These are phyloP conservation scores for Scopulariopsis brevicaulis DNA, from an alignment of 2,329 filamentous ascomycete species.

Conservation along the genomic window DNA sequence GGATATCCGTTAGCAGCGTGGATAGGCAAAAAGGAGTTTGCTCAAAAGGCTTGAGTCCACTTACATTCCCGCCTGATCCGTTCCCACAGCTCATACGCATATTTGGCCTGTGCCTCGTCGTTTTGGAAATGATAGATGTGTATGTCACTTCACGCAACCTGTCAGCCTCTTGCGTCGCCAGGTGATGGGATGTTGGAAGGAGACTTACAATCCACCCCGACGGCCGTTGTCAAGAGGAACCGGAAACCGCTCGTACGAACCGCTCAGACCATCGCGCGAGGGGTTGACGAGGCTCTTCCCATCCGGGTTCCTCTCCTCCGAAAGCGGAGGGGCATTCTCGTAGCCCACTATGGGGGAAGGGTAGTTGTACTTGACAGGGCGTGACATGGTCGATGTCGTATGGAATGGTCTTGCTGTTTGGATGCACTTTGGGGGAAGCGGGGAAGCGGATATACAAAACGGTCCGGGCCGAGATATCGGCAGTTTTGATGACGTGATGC, in stretches of 20 bases:
- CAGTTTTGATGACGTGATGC: neutral
- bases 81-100: slow-evolving; percentile 64
- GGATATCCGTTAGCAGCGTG: neutral
- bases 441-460: neutral
- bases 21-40: neutral
- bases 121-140: slow-evolving; percentile 74
- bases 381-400: slow-evolving; percentile 18
- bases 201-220: slow-evolving; percentile 59
- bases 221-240: slow-evolving; percentile 54
- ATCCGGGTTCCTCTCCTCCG: slow-evolving; percentile 52
- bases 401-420: neutral
- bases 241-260: slow-evolving; percentile 59
- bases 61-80: slow-evolving; percentile 70
- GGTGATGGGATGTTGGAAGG: neutral
- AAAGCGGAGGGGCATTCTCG: slow-evolving; percentile 39
- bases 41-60: slow-evolving; percentile 10
- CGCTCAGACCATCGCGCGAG: slow-evolving; percentile 45
- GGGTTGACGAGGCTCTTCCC: slow-evolving; percentile 70
- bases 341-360: slow-evolving; percentile 47
- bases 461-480: neutral
- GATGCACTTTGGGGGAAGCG: neutral
- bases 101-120: slow-evolving; percentile 50
- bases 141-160: slow-evolving; percentile 45
- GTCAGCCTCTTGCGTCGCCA: neutral
- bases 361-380: slow-evolving; percentile 32